These are phyloP conservation scores for Neonectria hederae DNA, from an alignment of 2,329 filamentous ascomycete genomes.

Conservation along the genomic window DNA sequence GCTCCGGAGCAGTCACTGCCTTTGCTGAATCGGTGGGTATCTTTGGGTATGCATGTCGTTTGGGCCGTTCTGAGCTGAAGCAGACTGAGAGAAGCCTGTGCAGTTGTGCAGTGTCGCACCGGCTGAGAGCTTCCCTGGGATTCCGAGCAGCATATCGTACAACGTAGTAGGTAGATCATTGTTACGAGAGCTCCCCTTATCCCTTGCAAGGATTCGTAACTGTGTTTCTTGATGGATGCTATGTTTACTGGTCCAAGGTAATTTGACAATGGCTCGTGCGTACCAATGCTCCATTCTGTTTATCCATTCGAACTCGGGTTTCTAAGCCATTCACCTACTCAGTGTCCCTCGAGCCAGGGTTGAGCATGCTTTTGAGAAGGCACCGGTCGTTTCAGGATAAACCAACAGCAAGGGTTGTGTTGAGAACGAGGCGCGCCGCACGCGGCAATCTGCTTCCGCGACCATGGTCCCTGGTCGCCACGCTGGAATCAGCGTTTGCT, in stretches of 20 bases:
- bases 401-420: slow-evolving; percentile 20
- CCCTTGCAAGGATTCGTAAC: background rate
- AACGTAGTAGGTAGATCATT: too few species aligned
- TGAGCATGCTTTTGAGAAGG: slow-evolving; percentile 24
- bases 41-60: slow-evolving; percentile 4
- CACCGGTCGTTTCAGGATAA: slow-evolving; percentile 31
- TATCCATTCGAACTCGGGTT: slow-evolving; percentile 9
- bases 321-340: background rate
- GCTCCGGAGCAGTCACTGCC: slow-evolving; percentile 2
- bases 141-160: too few species aligned
- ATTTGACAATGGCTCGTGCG: slow-evolving; percentile 34
- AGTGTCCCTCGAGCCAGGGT: slow-evolving; percentile 3
- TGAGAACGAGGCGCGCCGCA: slow-evolving; percentile 12
- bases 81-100: background rate
- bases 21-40: slow-evolving; percentile 5
- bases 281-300: slow-evolving; percentile 7
- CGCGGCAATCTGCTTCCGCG: slow-evolving; percentile 29
- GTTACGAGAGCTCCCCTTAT: background rate
- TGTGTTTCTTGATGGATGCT: slow-evolving; percentile 19
- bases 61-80: background rate
- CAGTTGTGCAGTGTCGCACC: background rate
- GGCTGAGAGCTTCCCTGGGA: background rate
- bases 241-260: slow-evolving; percentile 30
- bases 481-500: slow-evolving; percentile 14
- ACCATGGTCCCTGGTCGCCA: slow-evolving; percentile 16